Evolutionary conservation across 139 green algal genomes (phyloP).

Genomic region (Medakamo hakoo): DNA sequence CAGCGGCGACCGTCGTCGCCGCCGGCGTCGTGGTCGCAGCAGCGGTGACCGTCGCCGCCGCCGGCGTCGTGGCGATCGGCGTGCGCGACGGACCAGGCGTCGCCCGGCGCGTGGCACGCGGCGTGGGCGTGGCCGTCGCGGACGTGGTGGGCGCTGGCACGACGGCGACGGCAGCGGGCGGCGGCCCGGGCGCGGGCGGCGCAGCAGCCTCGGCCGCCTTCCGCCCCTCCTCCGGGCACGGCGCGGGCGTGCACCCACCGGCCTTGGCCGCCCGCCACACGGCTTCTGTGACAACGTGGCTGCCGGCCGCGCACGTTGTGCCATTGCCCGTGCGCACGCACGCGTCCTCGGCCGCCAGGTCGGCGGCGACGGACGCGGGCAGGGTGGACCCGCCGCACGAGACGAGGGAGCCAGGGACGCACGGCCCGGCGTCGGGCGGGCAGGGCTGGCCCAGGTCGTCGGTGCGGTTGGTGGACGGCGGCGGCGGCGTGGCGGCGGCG

Average conservation of each 20-base stretch:
- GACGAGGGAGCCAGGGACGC: neutral
- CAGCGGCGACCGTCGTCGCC: too few species aligned
- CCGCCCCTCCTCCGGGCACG: neutral
- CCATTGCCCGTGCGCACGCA: neutral
- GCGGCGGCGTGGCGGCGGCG: neutral
- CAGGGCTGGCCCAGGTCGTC: neutral
- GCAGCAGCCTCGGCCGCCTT: too few species aligned
- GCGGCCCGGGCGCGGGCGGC: too few species aligned
- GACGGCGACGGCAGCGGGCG: too few species aligned
- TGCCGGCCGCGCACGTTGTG: neutral
- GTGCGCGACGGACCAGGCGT: too few species aligned
- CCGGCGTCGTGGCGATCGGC: too few species aligned
- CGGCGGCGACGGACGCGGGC: neutral
- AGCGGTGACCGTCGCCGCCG: too few species aligned
- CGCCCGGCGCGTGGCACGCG: too few species aligned
- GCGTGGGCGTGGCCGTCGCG: too few species aligned
- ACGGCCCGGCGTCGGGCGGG: too few species aligned
- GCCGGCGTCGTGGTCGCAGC: too few species aligned
- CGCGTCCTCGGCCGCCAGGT: neutral
- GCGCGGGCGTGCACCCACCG: neutral
- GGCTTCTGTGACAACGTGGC: neutral
- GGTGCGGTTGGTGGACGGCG: neutral
- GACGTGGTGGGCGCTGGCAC: too few species aligned
- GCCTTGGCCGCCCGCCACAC: neutral
- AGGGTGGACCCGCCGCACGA: neutral